These are phyloP conservation scores for Piloderma croceum DNA, from an alignment of 768 basidiomycete species.

Conservation along the genomic window DNA sequence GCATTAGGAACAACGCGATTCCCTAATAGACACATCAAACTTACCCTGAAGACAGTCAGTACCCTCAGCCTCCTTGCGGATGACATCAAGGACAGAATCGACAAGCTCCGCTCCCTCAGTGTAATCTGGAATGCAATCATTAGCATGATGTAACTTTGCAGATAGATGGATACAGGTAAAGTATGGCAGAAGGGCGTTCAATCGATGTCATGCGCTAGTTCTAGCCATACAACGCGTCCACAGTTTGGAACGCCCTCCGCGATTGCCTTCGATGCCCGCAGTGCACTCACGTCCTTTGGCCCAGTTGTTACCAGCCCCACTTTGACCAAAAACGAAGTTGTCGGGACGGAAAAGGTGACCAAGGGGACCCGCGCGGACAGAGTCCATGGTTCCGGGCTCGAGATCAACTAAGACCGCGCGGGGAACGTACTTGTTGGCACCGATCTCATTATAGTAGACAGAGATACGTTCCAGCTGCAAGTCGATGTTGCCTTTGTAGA, in stretches of 20 bases:
- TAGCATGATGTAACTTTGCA: constrained; percentile 12
- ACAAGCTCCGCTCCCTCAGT: constrained; percentile 98
- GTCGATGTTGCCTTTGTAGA: constrained; percentile 90
- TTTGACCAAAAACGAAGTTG: constrained; percentile 98
- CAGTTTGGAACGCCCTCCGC: too few species aligned
- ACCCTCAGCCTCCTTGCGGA: constrained; percentile 97
- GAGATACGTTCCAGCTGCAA: constrained; percentile 96
- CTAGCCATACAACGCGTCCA: too few species aligned
- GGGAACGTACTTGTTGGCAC: constrained; percentile 95
- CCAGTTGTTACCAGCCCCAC: constrained; percentile 99
- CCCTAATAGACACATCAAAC: constrained; percentile 17
- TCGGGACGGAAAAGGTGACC: constrained; percentile 94
- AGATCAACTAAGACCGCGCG: constrained; percentile 96
- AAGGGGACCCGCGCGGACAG: constrained; percentile 83
- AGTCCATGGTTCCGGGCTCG: constrained; percentile 96
- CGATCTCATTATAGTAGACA: constrained; percentile 97
- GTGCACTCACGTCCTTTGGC: constrained; percentile 91
- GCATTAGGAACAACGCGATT: constrained; percentile 5
- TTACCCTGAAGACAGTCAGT: constrained; percentile 93
- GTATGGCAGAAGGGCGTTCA: background rate
- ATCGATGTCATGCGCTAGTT: background rate
- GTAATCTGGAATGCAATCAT: constrained; percentile 50
- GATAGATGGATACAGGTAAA: too few species aligned
- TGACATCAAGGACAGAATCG: constrained; percentile 95
- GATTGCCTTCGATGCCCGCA: constrained; percentile 1